Base-by-base conservation (phyloP, 2,329 filamentous ascomycete species). In the Phyllosticta capitalensis region DNA sequence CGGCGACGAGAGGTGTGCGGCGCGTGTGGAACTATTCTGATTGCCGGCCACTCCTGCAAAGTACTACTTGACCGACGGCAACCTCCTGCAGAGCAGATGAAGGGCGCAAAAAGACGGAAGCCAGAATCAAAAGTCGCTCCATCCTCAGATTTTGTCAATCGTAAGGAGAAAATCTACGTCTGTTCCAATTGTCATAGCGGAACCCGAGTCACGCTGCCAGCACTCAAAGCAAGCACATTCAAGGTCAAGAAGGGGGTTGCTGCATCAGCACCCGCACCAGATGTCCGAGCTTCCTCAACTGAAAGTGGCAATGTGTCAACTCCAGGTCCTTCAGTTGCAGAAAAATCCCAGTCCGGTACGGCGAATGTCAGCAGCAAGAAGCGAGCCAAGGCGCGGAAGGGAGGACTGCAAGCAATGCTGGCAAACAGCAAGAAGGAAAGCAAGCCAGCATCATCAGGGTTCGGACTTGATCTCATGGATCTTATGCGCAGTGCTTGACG, bases 381-480 rank as follows among this genome's bases (percentile, higher is more conserved):
- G 65, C 72, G 81, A 64, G 79, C 79, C 22, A 83, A 81, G 65
- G 72, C 78, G 59, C 72, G 81, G 24, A 83, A 82, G 63, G 78
- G 78, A 26, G 79, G 79, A 4, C 67, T 83, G 10, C 78, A 81
- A 64, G 79, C 80, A 38, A 71, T 82, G 60, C 71, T 83, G n/a
- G 76, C 77, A 5, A 77, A 74, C 63, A 74, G 66, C 65, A 76
- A 75, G 59, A 65, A 64, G 6, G 53, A 55, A 17, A 52, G 19
- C 64, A 56, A 77, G 68, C 63, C 59, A 20, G 67, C 70, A 19
- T 61, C 61, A 65, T 14, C 56, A 50, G 67, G 70, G 65, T 24
- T 76, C 71, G 68, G 67, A 12, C 71, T 82, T 5, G 79, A 80
- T 66, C 69, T 82, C 24, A 76, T 82, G 70, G 80, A 82, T 64